Conservation (phyloP, 140 eudicot species). For the Stevia rebaudiana region DNA sequence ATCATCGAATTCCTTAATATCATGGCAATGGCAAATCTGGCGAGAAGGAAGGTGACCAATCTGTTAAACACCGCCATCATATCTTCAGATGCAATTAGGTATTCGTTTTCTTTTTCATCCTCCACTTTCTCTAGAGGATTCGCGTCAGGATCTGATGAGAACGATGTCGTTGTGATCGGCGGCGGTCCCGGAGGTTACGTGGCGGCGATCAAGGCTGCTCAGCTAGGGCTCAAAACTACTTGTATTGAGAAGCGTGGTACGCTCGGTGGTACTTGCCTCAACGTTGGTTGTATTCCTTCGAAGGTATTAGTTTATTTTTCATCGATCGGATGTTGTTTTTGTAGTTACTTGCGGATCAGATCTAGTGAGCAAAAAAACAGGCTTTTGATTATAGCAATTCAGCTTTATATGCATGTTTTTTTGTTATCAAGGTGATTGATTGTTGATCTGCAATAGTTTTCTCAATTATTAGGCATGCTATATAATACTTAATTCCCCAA, state of each 20-base stretch:
- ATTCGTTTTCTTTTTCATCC: background rate
- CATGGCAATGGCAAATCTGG: background rate
- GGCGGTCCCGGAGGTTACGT: slow-evolving; percentile 14
- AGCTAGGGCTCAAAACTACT: background rate
- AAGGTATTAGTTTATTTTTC: background rate
- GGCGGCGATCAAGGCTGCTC: slow-evolving; percentile 11
- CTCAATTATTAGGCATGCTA: background rate
- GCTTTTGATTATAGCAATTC: too few relatives aligned
- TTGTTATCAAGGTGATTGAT: background rate
- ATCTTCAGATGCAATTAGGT: background rate
- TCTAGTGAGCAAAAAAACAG: too few relatives aligned
- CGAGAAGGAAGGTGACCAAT: background rate
- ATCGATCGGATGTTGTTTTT: background rate
- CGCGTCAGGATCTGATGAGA: slow-evolving; percentile 11
- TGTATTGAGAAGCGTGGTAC: slow-evolving; percentile 12
- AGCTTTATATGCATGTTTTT: background rate
- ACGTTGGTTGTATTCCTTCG: slow-evolving; percentile 10
- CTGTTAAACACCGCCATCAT: background rate
- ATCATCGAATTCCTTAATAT: too few relatives aligned
- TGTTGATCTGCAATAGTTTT: background rate
- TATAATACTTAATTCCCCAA: too few relatives aligned
- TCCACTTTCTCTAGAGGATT: background rate
- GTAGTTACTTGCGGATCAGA: background rate
- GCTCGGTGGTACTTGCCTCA: slow-evolving; percentile 9
- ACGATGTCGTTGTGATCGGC: slow-evolving; percentile 16